Evolutionary conservation across 2,329 filamentous ascomycete genomes (phyloP).

Genomic region (Orbilia blumenaviensis): DNA sequence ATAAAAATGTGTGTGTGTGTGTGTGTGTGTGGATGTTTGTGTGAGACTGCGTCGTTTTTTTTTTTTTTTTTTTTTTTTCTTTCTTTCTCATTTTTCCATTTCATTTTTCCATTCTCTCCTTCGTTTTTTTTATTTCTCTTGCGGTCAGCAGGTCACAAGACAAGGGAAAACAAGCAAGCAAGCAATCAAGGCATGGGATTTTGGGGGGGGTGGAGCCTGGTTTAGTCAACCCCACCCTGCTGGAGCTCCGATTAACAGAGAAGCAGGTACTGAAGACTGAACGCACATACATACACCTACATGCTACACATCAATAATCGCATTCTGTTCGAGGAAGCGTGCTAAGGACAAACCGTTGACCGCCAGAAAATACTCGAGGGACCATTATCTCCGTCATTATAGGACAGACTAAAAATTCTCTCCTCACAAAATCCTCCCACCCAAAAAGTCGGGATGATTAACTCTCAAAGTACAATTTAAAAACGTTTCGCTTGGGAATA

Average conservation of each 20-base stretch:
- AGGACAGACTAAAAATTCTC: not conserved
- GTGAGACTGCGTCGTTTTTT: not conserved
- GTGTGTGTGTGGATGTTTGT: not conserved
- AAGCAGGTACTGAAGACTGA: slow-evolving; percentile 7
- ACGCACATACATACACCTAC: not conserved
- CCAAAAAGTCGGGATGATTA: not conserved
- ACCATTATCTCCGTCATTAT: not conserved
- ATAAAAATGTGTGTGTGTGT: not conserved
- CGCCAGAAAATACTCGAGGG: not conserved
- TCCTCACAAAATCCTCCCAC: not conserved
- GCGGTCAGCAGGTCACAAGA: slow-evolving; percentile 30
- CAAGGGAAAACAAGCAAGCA: not conserved
- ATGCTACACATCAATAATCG: not conserved
- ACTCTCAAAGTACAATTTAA: not conserved
- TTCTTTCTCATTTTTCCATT: not conserved
- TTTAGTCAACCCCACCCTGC: slow-evolving; percentile 36
- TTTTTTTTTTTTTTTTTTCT: slow-evolving; percentile 4
- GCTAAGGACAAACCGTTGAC: not conserved
- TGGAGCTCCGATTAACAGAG: slow-evolving; percentile 13
- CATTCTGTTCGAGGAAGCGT: too few relatives aligned
- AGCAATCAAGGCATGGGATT: not conserved
- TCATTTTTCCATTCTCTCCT: not conserved
- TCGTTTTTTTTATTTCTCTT: not conserved
- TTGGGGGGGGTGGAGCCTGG: slow-evolving; percentile 15
- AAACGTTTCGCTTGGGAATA: not conserved